Percentiles rank a stretch among this genome's conserved stretches.
These are phyloP conservation scores for Gossypium bickii DNA, from an alignment of 345 rosid genomes.

Conservation along the genomic window DNA sequence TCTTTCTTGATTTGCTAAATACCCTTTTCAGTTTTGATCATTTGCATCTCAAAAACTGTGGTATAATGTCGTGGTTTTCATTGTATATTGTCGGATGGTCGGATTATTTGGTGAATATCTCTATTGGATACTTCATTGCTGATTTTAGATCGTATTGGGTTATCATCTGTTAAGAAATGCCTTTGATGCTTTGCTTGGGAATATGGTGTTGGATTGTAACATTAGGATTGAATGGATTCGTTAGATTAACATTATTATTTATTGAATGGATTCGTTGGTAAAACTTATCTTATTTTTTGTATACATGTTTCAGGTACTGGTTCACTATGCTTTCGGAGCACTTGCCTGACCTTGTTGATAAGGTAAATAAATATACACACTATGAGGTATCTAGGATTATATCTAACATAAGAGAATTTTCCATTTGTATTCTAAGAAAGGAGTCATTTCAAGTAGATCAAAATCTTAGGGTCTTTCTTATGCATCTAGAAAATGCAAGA, in stretches of 20 bases:
- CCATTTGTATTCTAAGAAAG: too few relatives aligned
- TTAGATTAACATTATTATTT: background rate
- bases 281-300: too few relatives aligned
- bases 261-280: too few relatives aligned
- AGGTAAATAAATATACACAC: too few relatives aligned
- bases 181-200: conserved; percentile 7
- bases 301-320: too few relatives aligned
- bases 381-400: too few relatives aligned
- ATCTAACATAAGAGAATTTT: too few relatives aligned
- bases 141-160: background rate
- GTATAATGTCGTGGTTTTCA: background rate
- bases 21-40: background rate
- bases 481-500: too few relatives aligned
- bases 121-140: background rate
- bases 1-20: background rate
- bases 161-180: background rate
- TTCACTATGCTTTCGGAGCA: too few relatives aligned
- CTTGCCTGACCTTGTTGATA: too few relatives aligned
- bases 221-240: background rate
- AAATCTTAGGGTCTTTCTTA: too few relatives aligned
- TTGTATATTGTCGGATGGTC: conserved; percentile 4
- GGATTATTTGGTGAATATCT: background rate
- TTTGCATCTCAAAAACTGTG: conserved; percentile 4
- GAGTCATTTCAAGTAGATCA: too few relatives aligned
- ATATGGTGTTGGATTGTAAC: background rate